Conservation (phyloP, 768 basidiomycete genomes). For the Lentinula raphanica region DNA sequence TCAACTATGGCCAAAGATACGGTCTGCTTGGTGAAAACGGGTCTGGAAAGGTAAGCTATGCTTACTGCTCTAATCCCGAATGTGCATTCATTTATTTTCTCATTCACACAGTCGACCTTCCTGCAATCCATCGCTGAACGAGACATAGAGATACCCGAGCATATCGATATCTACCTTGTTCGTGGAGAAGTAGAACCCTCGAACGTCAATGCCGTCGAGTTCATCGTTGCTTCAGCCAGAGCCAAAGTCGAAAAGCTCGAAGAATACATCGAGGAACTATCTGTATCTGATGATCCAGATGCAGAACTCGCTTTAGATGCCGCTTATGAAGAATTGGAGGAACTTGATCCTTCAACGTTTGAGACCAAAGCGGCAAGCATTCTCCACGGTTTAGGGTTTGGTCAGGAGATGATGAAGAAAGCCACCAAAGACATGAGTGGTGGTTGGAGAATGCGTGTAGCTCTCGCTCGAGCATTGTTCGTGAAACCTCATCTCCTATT, state of each 20-base stretch:
- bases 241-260: slow-evolving; percentile 93
- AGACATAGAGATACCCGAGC: slow-evolving; percentile 89
- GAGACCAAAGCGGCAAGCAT: slow-evolving; percentile 95
- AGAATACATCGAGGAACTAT: slow-evolving; percentile 89
- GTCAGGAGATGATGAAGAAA: slow-evolving; percentile 86
- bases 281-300: slow-evolving; percentile 83
- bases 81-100: not conserved
- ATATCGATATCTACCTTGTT: slow-evolving; percentile 98
- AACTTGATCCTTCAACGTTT: slow-evolving; percentile 92
- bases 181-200: slow-evolving; percentile 94
- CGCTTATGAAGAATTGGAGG: slow-evolving; percentile 94
- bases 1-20: slow-evolving; percentile 86
- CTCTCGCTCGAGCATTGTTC: slow-evolving; percentile 92
- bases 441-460: slow-evolving; percentile 99
- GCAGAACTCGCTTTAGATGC: slow-evolving; percentile 75
- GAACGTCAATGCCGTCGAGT: slow-evolving; percentile 94
- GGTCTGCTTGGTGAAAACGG: slow-evolving; percentile 97
- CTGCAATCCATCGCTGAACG: slow-evolving; percentile 89
- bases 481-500: slow-evolving; percentile 93
- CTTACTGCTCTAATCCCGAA: not conserved
- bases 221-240: slow-evolving; percentile 88
- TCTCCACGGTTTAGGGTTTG: slow-evolving; percentile 95
- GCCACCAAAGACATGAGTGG: slow-evolving; percentile 99
- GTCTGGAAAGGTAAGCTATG: slow-evolving; percentile 81
- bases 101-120: slow-evolving; percentile 52